These are phyloP conservation scores for Sugiyamaella chiloensis DNA, from an alignment of 805 yeast genomes.

Conservation along the genomic window DNA sequence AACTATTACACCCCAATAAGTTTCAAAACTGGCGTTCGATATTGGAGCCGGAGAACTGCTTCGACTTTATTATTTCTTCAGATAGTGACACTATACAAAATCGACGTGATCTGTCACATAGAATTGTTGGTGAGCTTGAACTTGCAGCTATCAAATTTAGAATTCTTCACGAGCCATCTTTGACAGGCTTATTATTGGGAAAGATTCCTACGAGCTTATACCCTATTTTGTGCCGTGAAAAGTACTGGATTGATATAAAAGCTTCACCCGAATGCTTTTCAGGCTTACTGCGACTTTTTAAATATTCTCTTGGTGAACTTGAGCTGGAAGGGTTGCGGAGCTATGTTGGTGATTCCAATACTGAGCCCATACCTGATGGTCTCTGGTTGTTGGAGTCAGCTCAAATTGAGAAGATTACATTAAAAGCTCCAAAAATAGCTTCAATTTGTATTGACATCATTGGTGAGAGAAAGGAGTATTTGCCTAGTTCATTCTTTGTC, in stretches of 20 bases:
- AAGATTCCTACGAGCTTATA: too few relatives aligned
- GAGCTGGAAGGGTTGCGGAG: too few relatives aligned
- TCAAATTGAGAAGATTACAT: neutral
- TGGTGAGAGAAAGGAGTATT: neutral
- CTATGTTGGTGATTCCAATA: too few relatives aligned
- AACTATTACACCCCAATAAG: neutral
- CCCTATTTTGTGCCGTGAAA: too few relatives aligned
- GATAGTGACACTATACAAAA: neutral
- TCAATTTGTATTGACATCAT: neutral
- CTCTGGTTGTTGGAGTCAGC: neutral
- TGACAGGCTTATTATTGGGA: neutral
- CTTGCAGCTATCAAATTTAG: slow-evolving; percentile 15
- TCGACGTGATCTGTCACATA: slow-evolving; percentile 9
- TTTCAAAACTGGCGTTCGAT: neutral
- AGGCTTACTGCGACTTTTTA: too few relatives aligned
- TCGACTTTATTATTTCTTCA: slow-evolving; percentile 15
- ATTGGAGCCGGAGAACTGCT: slow-evolving; percentile 8
- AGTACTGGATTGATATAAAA: too few relatives aligned
- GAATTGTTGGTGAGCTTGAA: slow-evolving; percentile 10
- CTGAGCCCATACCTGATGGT: neutral
- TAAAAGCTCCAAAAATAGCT: neutral
- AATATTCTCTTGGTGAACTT: too few relatives aligned
- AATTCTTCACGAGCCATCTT: neutral
- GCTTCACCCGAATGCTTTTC: too few relatives aligned
- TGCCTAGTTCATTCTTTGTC: too few relatives aligned